Evolutionary conservation across 2,329 filamentous ascomycete species (phyloP).

Genomic region (Phialophora tarda): DNA sequence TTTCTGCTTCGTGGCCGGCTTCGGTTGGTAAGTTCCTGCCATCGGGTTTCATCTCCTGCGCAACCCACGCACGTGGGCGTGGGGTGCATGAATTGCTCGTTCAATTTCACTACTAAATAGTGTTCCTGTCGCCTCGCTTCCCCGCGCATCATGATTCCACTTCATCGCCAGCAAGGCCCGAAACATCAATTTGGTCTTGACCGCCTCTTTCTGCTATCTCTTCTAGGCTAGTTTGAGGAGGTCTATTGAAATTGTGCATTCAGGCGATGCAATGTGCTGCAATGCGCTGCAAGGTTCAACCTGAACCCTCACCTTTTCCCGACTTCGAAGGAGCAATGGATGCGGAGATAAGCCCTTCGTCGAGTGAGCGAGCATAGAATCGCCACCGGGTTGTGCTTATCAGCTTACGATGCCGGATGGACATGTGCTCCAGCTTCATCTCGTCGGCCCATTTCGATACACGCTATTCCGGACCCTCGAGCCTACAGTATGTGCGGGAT

Average conservation of each 20-base stretch:
- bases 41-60: constrained; percentile 7
- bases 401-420: background rate
- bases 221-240: background rate
- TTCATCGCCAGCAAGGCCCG: too few relatives aligned
- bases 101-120: constrained; percentile 12
- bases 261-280: constrained; percentile 7
- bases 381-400: background rate
- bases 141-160: background rate
- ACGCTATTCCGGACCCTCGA: background rate
- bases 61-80: constrained; percentile 16
- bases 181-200: background rate
- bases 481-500: background rate
- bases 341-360: background rate
- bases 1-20: background rate
- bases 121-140: background rate
- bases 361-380: background rate
- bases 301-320: background rate
- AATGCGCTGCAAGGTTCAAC: constrained; percentile 2
- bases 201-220: constrained; percentile 6
- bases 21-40: background rate
- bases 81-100: constrained; percentile 19
- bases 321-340: background rate
- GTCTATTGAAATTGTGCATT: constrained; percentile 8
- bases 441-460: background rate
- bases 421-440: background rate